Evolutionary conservation across 495 filamentous ascomycete genomes (phyloP).

Genomic region (Hypoxylon fuscum): DNA sequence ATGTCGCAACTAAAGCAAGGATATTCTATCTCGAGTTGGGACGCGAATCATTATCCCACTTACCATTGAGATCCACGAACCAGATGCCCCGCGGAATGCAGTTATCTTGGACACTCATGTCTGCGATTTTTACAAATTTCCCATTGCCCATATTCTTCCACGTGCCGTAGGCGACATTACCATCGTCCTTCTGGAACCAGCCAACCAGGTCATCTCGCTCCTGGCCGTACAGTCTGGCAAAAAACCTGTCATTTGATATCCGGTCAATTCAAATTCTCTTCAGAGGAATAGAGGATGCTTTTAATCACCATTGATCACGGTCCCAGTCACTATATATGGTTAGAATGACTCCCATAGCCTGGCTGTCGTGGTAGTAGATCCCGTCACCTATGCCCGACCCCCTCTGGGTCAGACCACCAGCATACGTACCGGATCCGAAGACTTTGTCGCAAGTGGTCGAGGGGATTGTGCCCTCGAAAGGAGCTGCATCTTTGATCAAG

Average conservation of each 20-base stretch:
- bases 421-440: constrained; percentile 10
- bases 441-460: not conserved
- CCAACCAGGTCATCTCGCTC: constrained; percentile 31
- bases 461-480: not conserved
- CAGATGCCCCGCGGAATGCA: constrained; percentile 23
- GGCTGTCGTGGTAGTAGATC: constrained; percentile 10
- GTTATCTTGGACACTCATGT: constrained; percentile 6
- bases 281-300: too few species aligned
- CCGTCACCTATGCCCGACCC: too few species aligned
- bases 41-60: too few species aligned
- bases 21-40: too few species aligned
- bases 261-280: too few species aligned
- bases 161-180: constrained; percentile 10
- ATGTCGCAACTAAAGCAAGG: too few species aligned
- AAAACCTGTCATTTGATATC: too few species aligned
- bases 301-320: constrained; percentile 41
- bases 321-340: constrained; percentile 12
- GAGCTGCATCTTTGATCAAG: not conserved
- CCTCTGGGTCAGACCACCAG: constrained; percentile 13
- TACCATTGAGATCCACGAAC: constrained; percentile 49
- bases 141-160: not conserved
- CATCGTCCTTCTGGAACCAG: constrained; percentile 25
- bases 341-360: constrained; percentile 1
- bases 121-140: not conserved
- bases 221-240: constrained; percentile 21